Base-by-base conservation (phyloP, 148 eudicot species). In the Nyssa sinensis region DNA sequence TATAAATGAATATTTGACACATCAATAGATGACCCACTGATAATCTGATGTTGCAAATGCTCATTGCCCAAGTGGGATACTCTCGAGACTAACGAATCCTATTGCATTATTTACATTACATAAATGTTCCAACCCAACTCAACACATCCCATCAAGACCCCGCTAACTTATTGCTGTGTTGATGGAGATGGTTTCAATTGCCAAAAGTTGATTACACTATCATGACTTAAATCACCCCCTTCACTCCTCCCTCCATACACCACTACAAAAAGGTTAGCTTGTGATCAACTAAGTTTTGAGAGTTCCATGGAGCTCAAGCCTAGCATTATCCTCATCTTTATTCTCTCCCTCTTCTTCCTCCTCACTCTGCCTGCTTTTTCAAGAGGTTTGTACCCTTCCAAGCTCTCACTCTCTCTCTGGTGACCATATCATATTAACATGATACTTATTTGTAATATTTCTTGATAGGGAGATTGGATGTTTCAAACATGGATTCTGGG, bases 51-150 rank as follows among this genome's bases (percentile, higher is more conserved):
- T 44, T 3, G 51, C n/a, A n/a, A n/a, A n/a, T n/a, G n/a, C n/a
- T n/a, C n/a, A n/a, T n/a, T n/a, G n/a, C n/a, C n/a, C n/a, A n/a
- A n/a, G n/a, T n/a, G n/a, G n/a, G n/a, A n/a, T n/a, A n/a, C n/a
- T n/a, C n/a, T n/a, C n/a, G n/a, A n/a, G n/a, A n/a, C n/a, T n/a
- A n/a, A n/a, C n/a, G n/a, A n/a, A n/a, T n/a, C n/a, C n/a, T n/a
- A n/a, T n/a, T n/a, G n/a, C n/a, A n/a, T n/a, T n/a, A 9, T 9
- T 55, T 55, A 55, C 32, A 27, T 31, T 7, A 27, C 64, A 61
- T 61, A 7, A 78, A 78, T 72, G 44, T 53, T 71, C 81, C 72
- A 78, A 65, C 76, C 81, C 72, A 78, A 65, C 76, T 60, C 64
- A 64, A 57, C 72, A 71, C 71, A 78, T 77, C 74, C 28, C 73